Conservation (phyloP, 1,284 basidiomycete species). For the Pterula multifida region DNA sequence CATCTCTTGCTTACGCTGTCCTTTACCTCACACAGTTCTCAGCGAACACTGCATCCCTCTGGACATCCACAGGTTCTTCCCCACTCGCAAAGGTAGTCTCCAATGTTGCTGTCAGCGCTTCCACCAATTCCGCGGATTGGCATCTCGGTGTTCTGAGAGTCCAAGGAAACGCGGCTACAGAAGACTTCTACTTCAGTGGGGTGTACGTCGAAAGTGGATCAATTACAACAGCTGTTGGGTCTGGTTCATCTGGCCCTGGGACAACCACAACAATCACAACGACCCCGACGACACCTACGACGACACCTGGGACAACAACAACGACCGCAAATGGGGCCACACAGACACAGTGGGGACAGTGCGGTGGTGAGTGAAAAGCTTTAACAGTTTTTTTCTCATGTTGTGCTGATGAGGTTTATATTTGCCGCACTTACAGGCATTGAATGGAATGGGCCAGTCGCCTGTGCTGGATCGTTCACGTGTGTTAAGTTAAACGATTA, state of each 20-base stretch:
- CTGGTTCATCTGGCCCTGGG: conserved; percentile 13
- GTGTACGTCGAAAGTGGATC: conserved; percentile 47
- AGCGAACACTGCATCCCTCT: conserved; percentile 43
- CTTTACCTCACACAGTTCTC: conserved; percentile 25
- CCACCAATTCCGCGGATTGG: conserved; percentile 52
- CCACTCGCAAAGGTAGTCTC: conserved; percentile 38
- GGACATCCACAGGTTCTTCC: conserved; percentile 37
- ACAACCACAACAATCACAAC: conserved; percentile 12
- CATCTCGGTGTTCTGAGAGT: conserved; percentile 53
- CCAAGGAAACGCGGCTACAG: conserved; percentile 30
- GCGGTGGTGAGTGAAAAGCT: conserved; percentile 28
- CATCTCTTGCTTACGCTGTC: background rate
- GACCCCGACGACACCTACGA: conserved; percentile 12
- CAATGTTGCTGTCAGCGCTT: conserved; percentile 36
- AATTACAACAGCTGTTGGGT: conserved; percentile 39
- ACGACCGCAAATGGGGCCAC: conserved; percentile 27
- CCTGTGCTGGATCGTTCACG: conserved; percentile 27
- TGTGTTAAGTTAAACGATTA: conserved; percentile 18
- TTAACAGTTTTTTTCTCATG: background rate
- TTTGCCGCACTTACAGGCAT: conserved; percentile 18
- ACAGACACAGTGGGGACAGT: conserved; percentile 40
- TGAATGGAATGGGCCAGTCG: conserved; percentile 35
- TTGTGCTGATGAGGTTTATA: background rate
- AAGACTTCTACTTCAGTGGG: conserved; percentile 50
- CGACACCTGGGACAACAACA: conserved; percentile 15